Conservation (phyloP, 768 basidiomycete species). For the Kwoniella shandongensis region DNA sequence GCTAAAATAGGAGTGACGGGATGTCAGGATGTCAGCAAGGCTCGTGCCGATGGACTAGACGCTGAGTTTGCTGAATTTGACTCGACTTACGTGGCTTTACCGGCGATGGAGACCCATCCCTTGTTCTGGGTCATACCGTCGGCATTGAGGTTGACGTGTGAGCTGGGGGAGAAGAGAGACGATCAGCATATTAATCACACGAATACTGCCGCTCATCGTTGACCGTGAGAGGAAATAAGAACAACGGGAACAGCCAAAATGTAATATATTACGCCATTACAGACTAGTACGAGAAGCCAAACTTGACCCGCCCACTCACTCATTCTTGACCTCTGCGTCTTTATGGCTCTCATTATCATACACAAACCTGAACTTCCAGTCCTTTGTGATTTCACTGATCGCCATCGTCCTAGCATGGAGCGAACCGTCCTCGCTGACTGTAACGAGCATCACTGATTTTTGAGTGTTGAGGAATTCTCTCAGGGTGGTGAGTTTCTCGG, state of each 20-base stretch:
- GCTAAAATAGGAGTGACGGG: conserved; percentile 52
- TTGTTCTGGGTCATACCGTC: conserved; percentile 61
- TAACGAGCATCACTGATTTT: conserved; percentile 74
- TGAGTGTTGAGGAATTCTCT: conserved; percentile 66
- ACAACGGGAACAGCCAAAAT: no score
- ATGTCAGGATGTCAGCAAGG: conserved; percentile 59
- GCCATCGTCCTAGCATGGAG: conserved; percentile 82
- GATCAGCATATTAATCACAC: conserved; percentile 51
- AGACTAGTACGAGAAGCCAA: conserved; percentile 12
- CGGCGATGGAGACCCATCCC: conserved; percentile 80
- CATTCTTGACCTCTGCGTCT: conserved; percentile 42
- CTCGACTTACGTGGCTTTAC: conserved; percentile 64
- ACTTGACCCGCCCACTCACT: conserved; percentile 39
- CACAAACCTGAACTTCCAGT: conserved; percentile 50
- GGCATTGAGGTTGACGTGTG: conserved; percentile 80
- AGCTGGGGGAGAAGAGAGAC: conserved; percentile 46
- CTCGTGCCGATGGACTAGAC: not conserved
- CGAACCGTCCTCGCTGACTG: conserved; percentile 65
- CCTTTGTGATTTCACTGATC: conserved; percentile 60
- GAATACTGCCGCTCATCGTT: no score
- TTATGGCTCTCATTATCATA: conserved; percentile 47
- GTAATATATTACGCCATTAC: not conserved
- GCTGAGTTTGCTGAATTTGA: not conserved
- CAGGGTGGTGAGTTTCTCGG: conserved; percentile 62
- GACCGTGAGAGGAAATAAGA: no score